Evolutionary conservation across 257 asterid species (phyloP).

Genomic region (Lycium barbarum): DNA sequence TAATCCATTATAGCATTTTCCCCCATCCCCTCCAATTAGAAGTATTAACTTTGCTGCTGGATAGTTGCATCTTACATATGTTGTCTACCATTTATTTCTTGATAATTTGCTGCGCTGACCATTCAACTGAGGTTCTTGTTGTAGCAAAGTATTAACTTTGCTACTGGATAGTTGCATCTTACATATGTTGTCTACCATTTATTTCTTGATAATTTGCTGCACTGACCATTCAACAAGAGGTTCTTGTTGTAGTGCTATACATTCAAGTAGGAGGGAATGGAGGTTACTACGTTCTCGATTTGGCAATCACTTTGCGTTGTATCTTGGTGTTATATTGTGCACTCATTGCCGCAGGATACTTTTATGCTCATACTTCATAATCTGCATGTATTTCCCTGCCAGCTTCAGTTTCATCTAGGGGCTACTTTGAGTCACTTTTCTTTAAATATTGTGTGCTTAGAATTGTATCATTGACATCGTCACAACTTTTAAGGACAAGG

Average conservation of each 20-base stretch:
- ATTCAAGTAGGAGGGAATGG: background rate
- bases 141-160: background rate
- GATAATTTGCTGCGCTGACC: conserved; percentile 4
- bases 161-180: conserved; percentile 1
- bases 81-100: background rate
- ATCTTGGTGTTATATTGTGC: conserved; percentile 8
- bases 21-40: background rate
- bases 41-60: conserved; percentile 1
- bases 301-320: background rate
- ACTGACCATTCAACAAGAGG: background rate
- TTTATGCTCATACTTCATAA: background rate
- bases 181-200: background rate
- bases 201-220: conserved; percentile 9
- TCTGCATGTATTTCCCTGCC: background rate
- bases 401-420: background rate
- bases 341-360: background rate
- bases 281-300: background rate
- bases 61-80: background rate
- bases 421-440: background rate
- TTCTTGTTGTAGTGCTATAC: background rate
- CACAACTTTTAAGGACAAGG: background rate
- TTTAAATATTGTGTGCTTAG: background rate
- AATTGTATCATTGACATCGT: background rate
- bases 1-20: background rate
- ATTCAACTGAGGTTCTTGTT: background rate